Conservation (phyloP, 1,139 yeast genomes). For the Debaryomyces subglobosus region DNA sequence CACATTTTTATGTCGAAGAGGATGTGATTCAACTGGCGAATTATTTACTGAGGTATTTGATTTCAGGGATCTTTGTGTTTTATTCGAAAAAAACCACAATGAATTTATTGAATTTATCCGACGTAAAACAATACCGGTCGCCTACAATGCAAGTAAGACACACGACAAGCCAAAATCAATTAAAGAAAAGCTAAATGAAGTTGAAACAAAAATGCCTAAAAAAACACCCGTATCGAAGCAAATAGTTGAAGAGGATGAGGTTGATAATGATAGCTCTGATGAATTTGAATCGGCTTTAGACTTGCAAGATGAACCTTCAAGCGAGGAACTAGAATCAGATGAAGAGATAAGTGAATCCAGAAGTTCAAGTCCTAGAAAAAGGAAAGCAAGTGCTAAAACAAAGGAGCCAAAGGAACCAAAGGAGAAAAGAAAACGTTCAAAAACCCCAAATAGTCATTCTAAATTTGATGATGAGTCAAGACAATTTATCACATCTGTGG, state of each 20-base stretch:
- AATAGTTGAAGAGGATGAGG: constrained; percentile 9
- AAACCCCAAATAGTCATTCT: constrained; percentile 11
- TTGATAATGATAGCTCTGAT: constrained; percentile 2
- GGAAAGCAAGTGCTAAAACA: constrained; percentile 8
- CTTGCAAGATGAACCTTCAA: background rate
- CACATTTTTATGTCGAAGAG: constrained; percentile 42
- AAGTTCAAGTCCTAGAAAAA: constrained; percentile 11
- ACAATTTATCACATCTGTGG: constrained; percentile 25
- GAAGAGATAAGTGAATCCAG: constrained; percentile 15
- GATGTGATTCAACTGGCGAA: constrained; percentile 36
- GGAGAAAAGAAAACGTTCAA: constrained; percentile 13
- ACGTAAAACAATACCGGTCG: constrained; percentile 28
- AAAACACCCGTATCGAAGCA: constrained; percentile 3
- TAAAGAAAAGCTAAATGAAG: constrained; percentile 10
- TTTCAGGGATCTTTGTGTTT: constrained; percentile 29
- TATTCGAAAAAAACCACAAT: constrained; percentile 25
- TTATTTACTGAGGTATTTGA: constrained; percentile 38
- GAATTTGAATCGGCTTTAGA: constrained; percentile 8
- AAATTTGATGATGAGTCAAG: constrained; percentile 13
- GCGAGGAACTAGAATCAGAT: constrained; percentile 11
- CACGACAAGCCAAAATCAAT: constrained; percentile 4
- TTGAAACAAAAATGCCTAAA: constrained; percentile 1
- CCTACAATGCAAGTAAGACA: constrained; percentile 16
- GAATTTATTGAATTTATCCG: constrained; percentile 31
- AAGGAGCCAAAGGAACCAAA: constrained; percentile 12